A percentile compares a stretch with the other conserved stretches of the same genome.
Conservation (phyloP, 768 basidiomycete genomes). For the Podaxis sp. region DNA sequence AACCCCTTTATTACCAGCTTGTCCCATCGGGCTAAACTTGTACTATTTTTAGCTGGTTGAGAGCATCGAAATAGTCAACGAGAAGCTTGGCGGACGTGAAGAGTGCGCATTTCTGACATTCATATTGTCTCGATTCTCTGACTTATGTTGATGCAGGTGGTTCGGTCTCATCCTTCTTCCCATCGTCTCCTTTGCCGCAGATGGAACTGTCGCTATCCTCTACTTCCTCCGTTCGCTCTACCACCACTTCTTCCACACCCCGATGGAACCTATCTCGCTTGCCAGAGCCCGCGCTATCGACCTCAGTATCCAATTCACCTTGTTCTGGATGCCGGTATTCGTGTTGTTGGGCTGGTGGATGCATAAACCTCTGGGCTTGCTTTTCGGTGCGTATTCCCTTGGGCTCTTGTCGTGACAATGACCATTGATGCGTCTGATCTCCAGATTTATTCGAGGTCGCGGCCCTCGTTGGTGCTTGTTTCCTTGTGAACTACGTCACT, state of each 20-base stretch:
- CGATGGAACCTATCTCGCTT: conserved; percentile 50
- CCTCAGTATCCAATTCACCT: conserved; percentile 72
- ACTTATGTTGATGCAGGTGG: conserved; percentile 43
- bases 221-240: conserved; percentile 52
- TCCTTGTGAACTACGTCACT: conserved; percentile 79
- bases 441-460: conserved; percentile 71
- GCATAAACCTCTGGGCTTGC: conserved; percentile 54
- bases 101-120: conserved; percentile 41
- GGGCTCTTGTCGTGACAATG: background rate
- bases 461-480: conserved; percentile 62
- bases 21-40: no score
- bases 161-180: conserved; percentile 75
- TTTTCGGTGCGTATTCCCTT: conserved; percentile 55
- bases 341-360: conserved; percentile 71
- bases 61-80: conserved; percentile 56
- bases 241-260: conserved; percentile 38
- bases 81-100: conserved; percentile 39
- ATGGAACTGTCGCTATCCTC: conserved; percentile 59
- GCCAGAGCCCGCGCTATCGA: conserved; percentile 74
- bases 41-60: conserved; percentile 51
- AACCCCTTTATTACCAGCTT: background rate
- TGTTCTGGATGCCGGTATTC: conserved; percentile 80
- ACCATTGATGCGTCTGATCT: background rate
- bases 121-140: background rate
- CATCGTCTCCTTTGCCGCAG: conserved; percentile 70